Percentiles rank a stretch among this genome's conserved stretches.
phyloP scores from a whole-genome alignment of 1,284 basidiomycete genomes.

The Apiotrichum mycotoxinovorans region DNA sequence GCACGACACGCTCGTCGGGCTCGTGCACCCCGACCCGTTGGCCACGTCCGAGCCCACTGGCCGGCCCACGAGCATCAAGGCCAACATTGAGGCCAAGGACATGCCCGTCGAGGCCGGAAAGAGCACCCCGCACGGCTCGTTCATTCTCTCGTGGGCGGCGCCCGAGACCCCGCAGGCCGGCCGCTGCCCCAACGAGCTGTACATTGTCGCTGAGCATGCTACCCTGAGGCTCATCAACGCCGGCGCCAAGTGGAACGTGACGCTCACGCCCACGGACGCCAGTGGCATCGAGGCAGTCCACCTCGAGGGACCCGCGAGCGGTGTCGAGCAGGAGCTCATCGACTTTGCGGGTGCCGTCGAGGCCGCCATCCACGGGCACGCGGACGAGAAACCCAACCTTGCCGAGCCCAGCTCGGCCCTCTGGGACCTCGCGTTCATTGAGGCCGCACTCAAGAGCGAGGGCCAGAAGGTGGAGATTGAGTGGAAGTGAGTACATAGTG shows the following conservation, averaged over 20 bases:
- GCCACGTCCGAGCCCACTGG: constrained; percentile 60
- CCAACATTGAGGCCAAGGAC: constrained; percentile 11
- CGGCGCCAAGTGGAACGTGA: constrained; percentile 56
- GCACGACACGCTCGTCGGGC: constrained; percentile 63
- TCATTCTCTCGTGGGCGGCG: constrained; percentile 37
- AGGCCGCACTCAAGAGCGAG: constrained; percentile 68
- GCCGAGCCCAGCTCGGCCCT: constrained; percentile 55
- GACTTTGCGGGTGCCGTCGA: constrained; percentile 60
- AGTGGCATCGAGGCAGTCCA: constrained; percentile 53
- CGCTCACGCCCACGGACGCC: constrained; percentile 51
- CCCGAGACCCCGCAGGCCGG: constrained; percentile 29
- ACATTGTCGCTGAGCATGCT: constrained; percentile 37
- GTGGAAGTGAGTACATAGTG: background rate
- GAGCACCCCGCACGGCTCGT: constrained; percentile 35
- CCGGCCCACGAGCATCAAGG: constrained; percentile 23
- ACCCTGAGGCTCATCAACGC: constrained; percentile 52
- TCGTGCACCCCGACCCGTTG: constrained; percentile 55
- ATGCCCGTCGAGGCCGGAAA: constrained; percentile 31
- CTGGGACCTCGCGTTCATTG: constrained; percentile 68
- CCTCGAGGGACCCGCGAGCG: constrained; percentile 53
- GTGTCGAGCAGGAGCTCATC: constrained; percentile 61
- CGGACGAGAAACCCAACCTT: constrained; percentile 23
- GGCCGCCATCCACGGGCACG: constrained; percentile 48
- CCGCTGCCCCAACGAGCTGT: constrained; percentile 26
- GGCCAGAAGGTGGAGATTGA: constrained; percentile 61